Evolutionary conservation across 2,329 filamentous ascomycete species (phyloP).

Genomic region (Aspergillus brunneoviolaceus): DNA sequence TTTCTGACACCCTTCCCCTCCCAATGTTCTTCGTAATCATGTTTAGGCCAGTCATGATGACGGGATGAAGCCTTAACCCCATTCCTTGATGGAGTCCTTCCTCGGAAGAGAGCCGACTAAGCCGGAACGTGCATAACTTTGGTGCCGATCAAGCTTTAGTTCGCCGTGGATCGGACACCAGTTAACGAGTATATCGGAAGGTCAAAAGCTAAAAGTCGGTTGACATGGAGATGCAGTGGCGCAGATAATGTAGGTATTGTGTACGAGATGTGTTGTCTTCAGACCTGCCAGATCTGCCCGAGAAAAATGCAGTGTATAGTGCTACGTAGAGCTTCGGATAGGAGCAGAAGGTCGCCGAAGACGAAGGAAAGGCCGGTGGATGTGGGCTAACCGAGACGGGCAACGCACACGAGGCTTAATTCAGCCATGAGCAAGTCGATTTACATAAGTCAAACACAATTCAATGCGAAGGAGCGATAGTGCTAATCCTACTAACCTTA

Average conservation of each 20-base stretch:
- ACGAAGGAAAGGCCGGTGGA: background rate
- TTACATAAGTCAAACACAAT: background rate
- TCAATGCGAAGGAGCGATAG: too few species aligned
- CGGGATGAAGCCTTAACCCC: conserved; percentile 5
- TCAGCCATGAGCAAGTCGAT: background rate
- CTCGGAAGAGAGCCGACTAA: background rate
- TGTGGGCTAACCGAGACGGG: background rate
- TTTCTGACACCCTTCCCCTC: background rate
- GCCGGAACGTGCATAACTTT: background rate
- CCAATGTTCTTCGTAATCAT: background rate
- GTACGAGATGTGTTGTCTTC: background rate
- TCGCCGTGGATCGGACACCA: background rate
- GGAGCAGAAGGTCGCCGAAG: background rate
- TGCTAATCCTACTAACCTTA: background rate
- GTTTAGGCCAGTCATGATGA: background rate
- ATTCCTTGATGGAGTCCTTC: background rate
- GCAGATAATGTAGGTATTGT: background rate
- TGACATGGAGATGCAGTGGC: background rate
- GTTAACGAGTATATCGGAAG: background rate
- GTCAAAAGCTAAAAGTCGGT: background rate
- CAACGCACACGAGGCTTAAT: conserved; percentile 1
- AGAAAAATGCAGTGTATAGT: too few species aligned
- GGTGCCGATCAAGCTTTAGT: background rate
- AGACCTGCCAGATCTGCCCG: background rate
- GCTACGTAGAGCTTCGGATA: background rate